Conservation (phyloP, 1,284 basidiomycete species). For the Dichomitus squalens region DNA sequence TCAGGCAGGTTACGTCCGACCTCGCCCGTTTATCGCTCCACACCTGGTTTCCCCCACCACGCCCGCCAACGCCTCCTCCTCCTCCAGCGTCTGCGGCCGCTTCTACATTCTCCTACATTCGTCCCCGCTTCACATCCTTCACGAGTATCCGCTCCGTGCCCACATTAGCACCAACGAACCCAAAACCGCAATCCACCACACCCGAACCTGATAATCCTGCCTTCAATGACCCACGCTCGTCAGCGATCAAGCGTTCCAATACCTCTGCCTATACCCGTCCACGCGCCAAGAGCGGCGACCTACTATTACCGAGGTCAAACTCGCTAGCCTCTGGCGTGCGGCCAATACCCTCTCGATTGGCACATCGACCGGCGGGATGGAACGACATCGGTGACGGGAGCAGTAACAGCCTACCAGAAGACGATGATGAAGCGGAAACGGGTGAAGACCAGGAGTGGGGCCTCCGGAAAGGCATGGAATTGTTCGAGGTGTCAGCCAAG, state of each 20-base stretch:
- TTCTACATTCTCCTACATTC: slow-evolving; percentile 79
- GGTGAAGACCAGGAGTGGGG: slow-evolving; percentile 75
- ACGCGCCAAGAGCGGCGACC: slow-evolving; percentile 35
- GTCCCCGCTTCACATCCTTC: slow-evolving; percentile 83
- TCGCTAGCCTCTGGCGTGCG: slow-evolving; percentile 28
- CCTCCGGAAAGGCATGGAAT: slow-evolving; percentile 75
- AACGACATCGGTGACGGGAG: slow-evolving; percentile 58
- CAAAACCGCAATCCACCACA: slow-evolving; percentile 27
- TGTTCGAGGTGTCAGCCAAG: slow-evolving; percentile 86
- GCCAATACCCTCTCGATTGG: slow-evolving; percentile 49
- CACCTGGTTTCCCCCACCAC: slow-evolving; percentile 81
- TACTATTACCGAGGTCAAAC: slow-evolving; percentile 34
- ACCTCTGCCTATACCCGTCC: slow-evolving; percentile 35
- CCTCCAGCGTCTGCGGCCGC: slow-evolving; percentile 54
- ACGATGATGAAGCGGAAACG: slow-evolving; percentile 54
- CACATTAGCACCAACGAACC: slow-evolving; percentile 24
- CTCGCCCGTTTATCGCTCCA: slow-evolving; percentile 80
- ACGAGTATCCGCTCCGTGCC: slow-evolving; percentile 63
- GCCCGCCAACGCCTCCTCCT: slow-evolving; percentile 59
- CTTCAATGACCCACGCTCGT: slow-evolving; percentile 32
- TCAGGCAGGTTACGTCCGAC: slow-evolving; percentile 77
- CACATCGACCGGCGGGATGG: slow-evolving; percentile 49
- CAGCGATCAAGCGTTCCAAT: slow-evolving; percentile 35
- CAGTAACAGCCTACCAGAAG: slow-evolving; percentile 68
- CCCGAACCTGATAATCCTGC: slow-evolving; percentile 27